Evolutionary conservation across 2,329 filamentous ascomycete species (phyloP).

Genomic region (Sordariomycetes sp.): DNA sequence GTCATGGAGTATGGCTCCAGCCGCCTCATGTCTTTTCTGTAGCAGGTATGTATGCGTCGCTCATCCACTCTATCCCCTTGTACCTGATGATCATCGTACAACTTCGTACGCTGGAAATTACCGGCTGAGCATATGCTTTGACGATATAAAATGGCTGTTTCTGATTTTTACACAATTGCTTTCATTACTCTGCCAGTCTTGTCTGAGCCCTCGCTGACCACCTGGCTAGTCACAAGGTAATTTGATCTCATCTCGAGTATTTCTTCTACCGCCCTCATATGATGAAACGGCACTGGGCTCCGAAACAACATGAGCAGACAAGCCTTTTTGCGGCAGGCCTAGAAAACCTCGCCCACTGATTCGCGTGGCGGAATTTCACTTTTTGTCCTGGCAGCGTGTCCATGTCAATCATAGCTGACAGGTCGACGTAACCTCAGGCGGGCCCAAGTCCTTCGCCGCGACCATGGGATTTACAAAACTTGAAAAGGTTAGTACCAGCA

Average conservation of each 20-base stretch:
- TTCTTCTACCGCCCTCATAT: constrained; percentile 25
- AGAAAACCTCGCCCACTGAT: constrained; percentile 99
- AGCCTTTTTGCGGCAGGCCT: constrained; percentile 95
- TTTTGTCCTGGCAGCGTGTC: background rate
- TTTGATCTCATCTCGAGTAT: background rate
- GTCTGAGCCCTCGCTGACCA: background rate
- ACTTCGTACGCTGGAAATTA: constrained; percentile 83
- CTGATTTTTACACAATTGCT: constrained; percentile 41
- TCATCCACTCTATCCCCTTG: background rate
- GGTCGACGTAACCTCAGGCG: background rate
- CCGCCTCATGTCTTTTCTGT: background rate
- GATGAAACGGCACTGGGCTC: constrained; percentile 98
- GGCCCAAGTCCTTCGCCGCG: background rate
- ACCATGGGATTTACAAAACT: background rate
- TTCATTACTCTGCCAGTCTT: background rate
- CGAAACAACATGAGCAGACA: constrained; percentile 67
- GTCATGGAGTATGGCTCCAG: background rate
- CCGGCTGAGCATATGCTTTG: constrained; percentile 66
- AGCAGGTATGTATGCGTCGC: background rate
- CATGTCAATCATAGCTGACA: background rate
- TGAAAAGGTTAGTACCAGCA: background rate
- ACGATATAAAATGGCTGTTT: constrained; percentile 78
- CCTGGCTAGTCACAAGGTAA: constrained; percentile 8
- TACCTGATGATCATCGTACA: constrained; percentile 40
- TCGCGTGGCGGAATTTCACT: constrained; percentile 5